phyloP scores from a whole-genome alignment of 495 filamentous ascomycete species.

The Achaetomiella virescens region DNA sequence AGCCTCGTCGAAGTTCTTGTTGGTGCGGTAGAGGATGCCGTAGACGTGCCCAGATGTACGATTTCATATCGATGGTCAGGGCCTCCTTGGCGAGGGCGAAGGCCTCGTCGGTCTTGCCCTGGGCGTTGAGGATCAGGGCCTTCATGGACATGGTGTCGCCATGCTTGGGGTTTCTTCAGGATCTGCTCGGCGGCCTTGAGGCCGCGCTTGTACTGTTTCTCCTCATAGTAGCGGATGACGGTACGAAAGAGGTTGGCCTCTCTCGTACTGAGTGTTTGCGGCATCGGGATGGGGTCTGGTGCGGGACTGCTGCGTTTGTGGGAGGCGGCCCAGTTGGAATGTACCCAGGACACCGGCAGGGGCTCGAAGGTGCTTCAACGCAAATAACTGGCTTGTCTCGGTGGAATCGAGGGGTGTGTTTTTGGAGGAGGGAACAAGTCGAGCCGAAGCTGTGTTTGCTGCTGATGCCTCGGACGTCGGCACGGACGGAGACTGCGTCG shows the following conservation, averaged over 20 bases:
- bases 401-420: background rate
- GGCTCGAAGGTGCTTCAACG: background rate
- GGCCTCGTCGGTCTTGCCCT: slow-evolving; percentile 86
- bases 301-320: slow-evolving; percentile 1
- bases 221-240: slow-evolving; percentile 91
- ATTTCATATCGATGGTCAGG: slow-evolving; percentile 92
- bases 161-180: slow-evolving; percentile 87
- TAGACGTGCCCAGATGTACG: slow-evolving; percentile 99
- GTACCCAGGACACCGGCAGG: background rate
- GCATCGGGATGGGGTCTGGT: slow-evolving; percentile 45
- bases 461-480: background rate
- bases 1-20: slow-evolving; percentile 96
- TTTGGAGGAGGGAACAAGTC: background rate
- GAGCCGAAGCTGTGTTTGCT: background rate
- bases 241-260: slow-evolving; percentile 89
- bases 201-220: slow-evolving; percentile 97
- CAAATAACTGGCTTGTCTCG: background rate
- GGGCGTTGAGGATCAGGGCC: slow-evolving; percentile 87
- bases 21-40: slow-evolving; percentile 83
- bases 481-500: no score
- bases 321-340: background rate
- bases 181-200: slow-evolving; percentile 93
- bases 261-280: slow-evolving; percentile 80
- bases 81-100: slow-evolving; percentile 89
- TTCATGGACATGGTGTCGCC: slow-evolving; percentile 99